phyloP scores from a whole-genome alignment of 257 asterid species.

The Coffea eugenioides region DNA sequence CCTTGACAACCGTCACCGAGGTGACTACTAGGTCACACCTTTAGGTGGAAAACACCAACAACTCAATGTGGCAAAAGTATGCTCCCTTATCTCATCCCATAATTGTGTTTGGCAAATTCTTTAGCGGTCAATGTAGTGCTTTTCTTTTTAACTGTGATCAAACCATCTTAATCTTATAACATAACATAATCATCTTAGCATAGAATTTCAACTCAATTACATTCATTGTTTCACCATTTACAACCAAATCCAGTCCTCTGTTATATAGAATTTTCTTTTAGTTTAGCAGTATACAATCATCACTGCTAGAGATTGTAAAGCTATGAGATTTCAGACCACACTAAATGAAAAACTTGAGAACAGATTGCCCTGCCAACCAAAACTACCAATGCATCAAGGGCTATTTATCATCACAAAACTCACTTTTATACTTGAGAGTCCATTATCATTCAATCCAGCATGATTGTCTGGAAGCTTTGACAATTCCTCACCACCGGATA shows the following conservation, averaged over 20 bases:
- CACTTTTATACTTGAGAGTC: constrained; percentile 34
- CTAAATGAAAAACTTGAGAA: background rate
- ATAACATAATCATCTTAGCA: background rate
- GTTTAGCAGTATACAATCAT: background rate
- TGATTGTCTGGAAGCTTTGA: constrained; percentile 28
- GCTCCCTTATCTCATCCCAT: too few relatives aligned
- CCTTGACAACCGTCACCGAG: too few relatives aligned
- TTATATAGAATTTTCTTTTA: background rate
- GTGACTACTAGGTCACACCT: too few relatives aligned
- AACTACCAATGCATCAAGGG: background rate
- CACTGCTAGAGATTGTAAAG: background rate
- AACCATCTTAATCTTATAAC: background rate
- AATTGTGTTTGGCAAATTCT: background rate
- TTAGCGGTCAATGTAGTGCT: background rate
- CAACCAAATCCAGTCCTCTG: background rate
- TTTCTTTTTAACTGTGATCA: background rate
- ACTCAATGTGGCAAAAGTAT: too few relatives aligned
- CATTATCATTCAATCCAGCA: constrained; percentile 28
- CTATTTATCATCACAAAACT: constrained; percentile 15
- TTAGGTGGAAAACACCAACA: too few relatives aligned
- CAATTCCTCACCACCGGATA: constrained; percentile 25
- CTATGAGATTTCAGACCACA: background rate
- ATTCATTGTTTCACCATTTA: background rate
- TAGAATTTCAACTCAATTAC: background rate
- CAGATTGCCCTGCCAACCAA: background rate